These are phyloP conservation scores for Sequoiadendron giganteum DNA, from an alignment of 75 land plant genomes.

Conservation along the genomic window DNA sequence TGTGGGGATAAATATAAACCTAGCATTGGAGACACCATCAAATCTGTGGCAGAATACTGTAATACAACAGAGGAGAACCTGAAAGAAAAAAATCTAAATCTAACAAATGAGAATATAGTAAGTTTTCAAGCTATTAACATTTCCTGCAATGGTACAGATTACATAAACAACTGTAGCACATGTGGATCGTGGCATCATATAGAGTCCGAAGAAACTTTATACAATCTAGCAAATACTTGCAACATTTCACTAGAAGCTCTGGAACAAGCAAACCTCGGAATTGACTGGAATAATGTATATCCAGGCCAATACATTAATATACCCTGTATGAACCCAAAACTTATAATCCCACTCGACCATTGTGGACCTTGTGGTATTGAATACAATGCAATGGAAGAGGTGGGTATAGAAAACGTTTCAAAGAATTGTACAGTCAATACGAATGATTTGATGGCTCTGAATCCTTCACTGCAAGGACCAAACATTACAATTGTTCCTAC, in stretches of 20 bases:
- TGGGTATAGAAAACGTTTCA: neutral
- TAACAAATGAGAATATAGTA: neutral
- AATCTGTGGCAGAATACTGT: neutral
- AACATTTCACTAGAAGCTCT: neutral
- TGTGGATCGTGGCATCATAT: conserved; percentile 3
- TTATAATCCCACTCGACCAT: neutral
- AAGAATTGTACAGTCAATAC: neutral
- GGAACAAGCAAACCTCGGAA: neutral
- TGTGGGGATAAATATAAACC: neutral
- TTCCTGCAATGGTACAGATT: neutral
- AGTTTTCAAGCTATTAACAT: neutral
- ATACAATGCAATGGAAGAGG: neutral
- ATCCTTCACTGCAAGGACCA: neutral
- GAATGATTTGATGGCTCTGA: neutral
- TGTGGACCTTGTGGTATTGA: neutral
- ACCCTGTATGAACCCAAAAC: neutral
- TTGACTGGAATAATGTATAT: neutral
- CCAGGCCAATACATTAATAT: conserved; percentile 6
- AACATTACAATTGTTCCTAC: neutral
- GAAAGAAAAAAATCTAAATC: neutral
- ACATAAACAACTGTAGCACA: neutral
- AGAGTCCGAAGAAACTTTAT: neutral
- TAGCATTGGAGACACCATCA: neutral
- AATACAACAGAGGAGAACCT: neutral
- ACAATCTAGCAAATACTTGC: neutral